phyloP scores from a whole-genome alignment of 805 yeast species.

The Candida caryicola region DNA sequence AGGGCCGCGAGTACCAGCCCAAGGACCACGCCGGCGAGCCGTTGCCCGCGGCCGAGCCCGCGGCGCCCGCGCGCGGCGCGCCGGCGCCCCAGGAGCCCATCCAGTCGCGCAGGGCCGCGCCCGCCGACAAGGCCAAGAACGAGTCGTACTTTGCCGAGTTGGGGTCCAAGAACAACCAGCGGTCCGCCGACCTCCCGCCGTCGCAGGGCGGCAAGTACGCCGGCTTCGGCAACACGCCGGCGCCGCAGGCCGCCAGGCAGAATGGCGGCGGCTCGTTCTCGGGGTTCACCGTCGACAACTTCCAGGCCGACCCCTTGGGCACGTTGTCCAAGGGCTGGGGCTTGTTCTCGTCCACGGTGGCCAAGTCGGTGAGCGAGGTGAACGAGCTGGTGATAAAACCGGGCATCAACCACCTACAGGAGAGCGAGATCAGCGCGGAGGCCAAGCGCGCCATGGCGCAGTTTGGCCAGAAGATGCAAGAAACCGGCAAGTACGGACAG shows the following conservation, averaged over 20 bases:
- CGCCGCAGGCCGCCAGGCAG: constrained; percentile 30
- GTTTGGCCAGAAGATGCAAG: constrained; percentile 91
- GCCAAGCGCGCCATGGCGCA: constrained; percentile 94
- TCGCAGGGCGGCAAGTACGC: constrained; percentile 90
- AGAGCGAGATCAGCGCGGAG: constrained; percentile 74
- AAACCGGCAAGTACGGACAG: constrained; percentile 74
- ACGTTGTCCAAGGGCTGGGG: constrained; percentile 94
- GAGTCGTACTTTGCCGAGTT: constrained; percentile 80
- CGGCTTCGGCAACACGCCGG: constrained; percentile 86
- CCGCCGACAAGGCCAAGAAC: constrained; percentile 53
- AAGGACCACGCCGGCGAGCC: constrained; percentile 54
- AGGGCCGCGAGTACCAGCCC: constrained; percentile 67
- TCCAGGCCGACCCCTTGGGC: constrained; percentile 86
- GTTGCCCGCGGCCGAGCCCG: constrained; percentile 29
- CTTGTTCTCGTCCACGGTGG: constrained; percentile 78
- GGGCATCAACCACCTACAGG: constrained; percentile 72
- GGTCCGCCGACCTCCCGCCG: constrained; percentile 83
- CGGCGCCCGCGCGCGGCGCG: constrained; percentile 4
- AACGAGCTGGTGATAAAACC: constrained; percentile 89
- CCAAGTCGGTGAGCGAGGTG: constrained; percentile 80
- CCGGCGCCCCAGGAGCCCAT: constrained; percentile 23
- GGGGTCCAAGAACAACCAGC: constrained; percentile 66
- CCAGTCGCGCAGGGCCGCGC: constrained; percentile 43
- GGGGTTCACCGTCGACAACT: constrained; percentile 60
- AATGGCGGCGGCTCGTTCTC: constrained; percentile 47